Base-by-base conservation (phyloP, 176 grass and related monocot genomes). In the Dactylis glomerata region DNA sequence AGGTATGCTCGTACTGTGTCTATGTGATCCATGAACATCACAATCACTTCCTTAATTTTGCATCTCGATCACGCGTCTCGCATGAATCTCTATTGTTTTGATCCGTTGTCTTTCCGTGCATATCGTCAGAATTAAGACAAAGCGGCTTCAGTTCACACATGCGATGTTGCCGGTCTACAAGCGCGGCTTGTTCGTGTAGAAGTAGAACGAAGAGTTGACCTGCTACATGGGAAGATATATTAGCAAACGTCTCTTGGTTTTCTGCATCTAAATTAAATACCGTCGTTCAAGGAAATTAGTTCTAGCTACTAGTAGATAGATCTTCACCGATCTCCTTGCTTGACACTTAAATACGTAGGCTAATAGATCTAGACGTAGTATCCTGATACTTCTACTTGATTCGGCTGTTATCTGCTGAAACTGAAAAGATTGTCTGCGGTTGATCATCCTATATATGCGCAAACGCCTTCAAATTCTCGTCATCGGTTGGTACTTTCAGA, bases 1-100 rank as follows among this genome's bases (percentile, higher is more conserved):
- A 96, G 94, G 94, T 96, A 93, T 34, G 78, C 4, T 4, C 44
- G 10, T 13, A 16, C 49, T 52, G n/a, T n/a, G n/a, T 1, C 50
- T 52, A 52, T 1, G 19, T 22, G 50, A 52, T 19, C 50, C 50
- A 52, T 52, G 46, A 52, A 67, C 22, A 63, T 27, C 44, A 4
- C 27, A 26, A 26, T 3, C n/a, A 63, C 61, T 30, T 41, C 20
- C 14, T 28, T 73, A 46, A 7, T 28, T 74, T 66, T 57, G 58
- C 30, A 19, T 64, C 41, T 84, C 42, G 49, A 10, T 36, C 12
- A 1, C 71, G 47, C 64, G 17, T 20, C 5, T 49, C 14, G 46
- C 46, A 52, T 2, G 5, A 52, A 52, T 52, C 17, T 52, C 49
- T 52, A 8, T 22, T 52, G 49, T 52, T 52, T 20, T 8, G 5